Base-by-base conservation (phyloP, 768 basidiomycete genomes). In the Ramaria rubella region DNA sequence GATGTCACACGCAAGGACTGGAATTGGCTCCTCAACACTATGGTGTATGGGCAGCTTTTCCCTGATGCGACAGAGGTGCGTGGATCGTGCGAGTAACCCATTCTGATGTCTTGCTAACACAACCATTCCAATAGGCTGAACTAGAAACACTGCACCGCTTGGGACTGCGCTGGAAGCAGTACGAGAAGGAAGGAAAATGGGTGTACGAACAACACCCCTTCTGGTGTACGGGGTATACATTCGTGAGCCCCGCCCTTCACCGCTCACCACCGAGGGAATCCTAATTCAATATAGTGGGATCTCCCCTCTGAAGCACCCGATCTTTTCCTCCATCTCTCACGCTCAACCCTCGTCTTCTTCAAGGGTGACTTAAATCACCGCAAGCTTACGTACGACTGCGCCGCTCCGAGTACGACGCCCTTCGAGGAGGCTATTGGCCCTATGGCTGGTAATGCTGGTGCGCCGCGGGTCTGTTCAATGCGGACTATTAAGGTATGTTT, bases 211-310 rank as follows among this genome's bases (percentile, higher is more conserved):
- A 92, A 64, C 91, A 94, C 63, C 87, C 90, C 9, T 93, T 90
- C 77, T 93, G 90, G 90, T 93, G 90, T 69, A 90, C 91, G n/a
- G 94, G 93, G 5, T 94, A 90, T 74, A 94, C 92, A 38, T 95
- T 83, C 75, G 72, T 68, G 60, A 53, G 65, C 71, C 46, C 11
- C n/a, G n/a, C n/a, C n/a, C n/a, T n/a, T n/a, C n/a, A n/a, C n/a
- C n/a, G n/a, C n/a, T 60, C 7, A 3, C 15, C 31, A 14, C 33
- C 3, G 2, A 15, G 15, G 27, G 8, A 38, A 12, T 60, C n/a
- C n/a, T n/a, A n/a, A n/a, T n/a, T 19, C 12, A 23, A 34, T 33
- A 29, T 52, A 58, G 50, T 93, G 90, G 90, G 87, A 91, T 53
- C 69, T 91, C 45, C 86, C 85, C 60, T 75, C 77, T 58, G 90